Percentiles rank a stretch among this genome's conserved stretches.
Conservation (phyloP, 192 early-diverging fungal species). For the Coemansia pectinata region DNA sequence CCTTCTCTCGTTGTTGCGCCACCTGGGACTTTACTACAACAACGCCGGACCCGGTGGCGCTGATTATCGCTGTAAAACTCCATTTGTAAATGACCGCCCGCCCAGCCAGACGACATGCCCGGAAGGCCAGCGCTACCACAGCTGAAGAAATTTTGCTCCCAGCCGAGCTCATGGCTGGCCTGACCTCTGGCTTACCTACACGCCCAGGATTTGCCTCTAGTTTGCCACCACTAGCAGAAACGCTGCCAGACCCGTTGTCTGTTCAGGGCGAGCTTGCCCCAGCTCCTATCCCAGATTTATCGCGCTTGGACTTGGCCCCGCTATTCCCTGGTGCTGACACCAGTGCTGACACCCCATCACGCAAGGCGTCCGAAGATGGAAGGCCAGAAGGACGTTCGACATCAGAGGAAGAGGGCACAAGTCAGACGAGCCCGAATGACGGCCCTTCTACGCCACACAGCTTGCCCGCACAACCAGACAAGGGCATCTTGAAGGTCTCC, state of each 20-base stretch:
- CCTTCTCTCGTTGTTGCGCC: not conserved
- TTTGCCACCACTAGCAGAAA: not conserved
- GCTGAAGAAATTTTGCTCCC: slow-evolving; percentile 53
- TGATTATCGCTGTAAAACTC: not conserved
- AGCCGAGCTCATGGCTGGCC: slow-evolving; percentile 47
- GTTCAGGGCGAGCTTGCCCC: not conserved
- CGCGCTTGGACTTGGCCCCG: slow-evolving; percentile 36
- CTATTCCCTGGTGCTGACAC: slow-evolving; percentile 25
- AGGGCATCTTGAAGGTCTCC: slow-evolving; percentile 49
- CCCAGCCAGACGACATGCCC: slow-evolving; percentile 41
- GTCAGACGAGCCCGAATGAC: not conserved
- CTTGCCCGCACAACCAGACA: slow-evolving; percentile 25
- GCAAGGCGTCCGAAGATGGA: not conserved
- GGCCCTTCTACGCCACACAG: not conserved
- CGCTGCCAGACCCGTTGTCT: not conserved
- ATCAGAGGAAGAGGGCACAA: not conserved
- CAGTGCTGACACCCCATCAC: not conserved
- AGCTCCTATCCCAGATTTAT: not conserved
- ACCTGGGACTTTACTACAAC: not conserved
- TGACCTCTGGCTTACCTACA: slow-evolving; percentile 36
- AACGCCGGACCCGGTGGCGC: not conserved
- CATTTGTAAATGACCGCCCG: slow-evolving; percentile 33
- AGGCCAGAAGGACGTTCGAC: not conserved
- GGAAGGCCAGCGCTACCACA: slow-evolving; percentile 52
- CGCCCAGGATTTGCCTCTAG: not conserved